phyloP scores from a whole-genome alignment of 495 filamentous ascomycete genomes.

The Acidomyces sp. region DNA sequence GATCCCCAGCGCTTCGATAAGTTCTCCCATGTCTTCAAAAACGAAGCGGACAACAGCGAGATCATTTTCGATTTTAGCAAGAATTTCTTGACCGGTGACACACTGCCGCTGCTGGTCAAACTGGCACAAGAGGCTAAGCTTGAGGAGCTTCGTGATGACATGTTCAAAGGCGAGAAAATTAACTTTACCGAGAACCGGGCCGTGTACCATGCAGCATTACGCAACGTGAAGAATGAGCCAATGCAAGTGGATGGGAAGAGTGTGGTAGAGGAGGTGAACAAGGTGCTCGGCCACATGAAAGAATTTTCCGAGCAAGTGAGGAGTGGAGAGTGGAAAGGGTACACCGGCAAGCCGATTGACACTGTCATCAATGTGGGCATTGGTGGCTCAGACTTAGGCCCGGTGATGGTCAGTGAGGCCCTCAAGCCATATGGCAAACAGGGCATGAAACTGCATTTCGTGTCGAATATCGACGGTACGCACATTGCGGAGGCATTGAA shows the following conservation, averaged over 20 bases:
- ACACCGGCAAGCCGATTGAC: slow-evolving; percentile 91
- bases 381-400: slow-evolving; percentile 95
- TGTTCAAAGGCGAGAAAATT: slow-evolving; percentile 96
- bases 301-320: slow-evolving; percentile 89
- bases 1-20: slow-evolving; percentile 83
- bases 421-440: slow-evolving; percentile 85
- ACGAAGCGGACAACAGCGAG: slow-evolving; percentile 62
- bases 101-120: slow-evolving; percentile 69
- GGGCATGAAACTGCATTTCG: slow-evolving; percentile 82
- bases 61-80: slow-evolving; percentile 98
- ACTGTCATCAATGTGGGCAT: slow-evolving; percentile 97
- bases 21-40: slow-evolving; percentile 72
- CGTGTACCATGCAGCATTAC: slow-evolving; percentile 87
- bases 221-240: slow-evolving; percentile 69
- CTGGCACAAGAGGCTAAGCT: slow-evolving; percentile 81
- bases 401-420: slow-evolving; percentile 96
- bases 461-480: slow-evolving; percentile 98
- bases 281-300: slow-evolving; percentile 90
- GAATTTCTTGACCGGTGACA: slow-evolving; percentile 93
- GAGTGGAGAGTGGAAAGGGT: slow-evolving; percentile 95
- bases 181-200: slow-evolving; percentile 97
- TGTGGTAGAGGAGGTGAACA: slow-evolving; percentile 88
- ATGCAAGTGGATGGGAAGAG: slow-evolving; percentile 92
- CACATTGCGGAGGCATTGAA: slow-evolving; percentile 91
- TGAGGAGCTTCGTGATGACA: slow-evolving; percentile 86